phyloP scores from a whole-genome alignment of 345 rosid genomes.

The Garcia nutans region DNA sequence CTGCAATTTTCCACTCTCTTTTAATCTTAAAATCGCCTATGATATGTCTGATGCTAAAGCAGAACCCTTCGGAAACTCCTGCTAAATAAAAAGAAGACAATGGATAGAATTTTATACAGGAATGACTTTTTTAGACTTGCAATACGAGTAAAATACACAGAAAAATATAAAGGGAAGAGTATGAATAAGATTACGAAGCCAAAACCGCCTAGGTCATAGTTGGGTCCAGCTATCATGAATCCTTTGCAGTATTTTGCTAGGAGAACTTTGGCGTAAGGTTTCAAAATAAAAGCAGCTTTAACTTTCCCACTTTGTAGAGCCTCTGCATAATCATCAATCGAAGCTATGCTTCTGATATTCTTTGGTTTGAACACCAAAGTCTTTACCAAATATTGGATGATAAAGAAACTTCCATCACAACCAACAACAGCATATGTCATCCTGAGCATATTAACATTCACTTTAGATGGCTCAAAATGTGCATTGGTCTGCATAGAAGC shows the following conservation, averaged over 20 bases:
- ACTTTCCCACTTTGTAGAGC: conserved; percentile 20
- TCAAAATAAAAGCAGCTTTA: conserved; percentile 19
- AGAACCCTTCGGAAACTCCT: conserved; percentile 22
- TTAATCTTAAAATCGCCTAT: conserved; percentile 9
- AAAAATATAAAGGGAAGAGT: neutral
- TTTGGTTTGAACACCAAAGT: conserved; percentile 8
- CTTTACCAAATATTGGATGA: conserved; percentile 7
- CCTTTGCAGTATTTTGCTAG: conserved; percentile 17
- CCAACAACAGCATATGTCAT: conserved; percentile 11
- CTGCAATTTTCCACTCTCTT: neutral
- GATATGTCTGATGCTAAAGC: conserved; percentile 5
- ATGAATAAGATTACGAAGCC: too few species aligned
- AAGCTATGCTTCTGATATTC: conserved; percentile 16
- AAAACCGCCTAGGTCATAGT: conserved; percentile 1
- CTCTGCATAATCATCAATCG: conserved; percentile 18
- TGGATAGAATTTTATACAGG: neutral
- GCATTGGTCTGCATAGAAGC: conserved; percentile 25
- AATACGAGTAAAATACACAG: too few species aligned
- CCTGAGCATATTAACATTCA: conserved; percentile 17
- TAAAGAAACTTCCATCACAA: conserved; percentile 10
- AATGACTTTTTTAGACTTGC: neutral
- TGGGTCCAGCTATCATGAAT: neutral
- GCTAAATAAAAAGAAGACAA: neutral
- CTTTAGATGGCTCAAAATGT: conserved; percentile 5
- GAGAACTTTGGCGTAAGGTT: conserved; percentile 12